These are phyloP conservation scores for Eucalyptus pumila DNA, from an alignment of 345 rosid species.

Conservation along the genomic window DNA sequence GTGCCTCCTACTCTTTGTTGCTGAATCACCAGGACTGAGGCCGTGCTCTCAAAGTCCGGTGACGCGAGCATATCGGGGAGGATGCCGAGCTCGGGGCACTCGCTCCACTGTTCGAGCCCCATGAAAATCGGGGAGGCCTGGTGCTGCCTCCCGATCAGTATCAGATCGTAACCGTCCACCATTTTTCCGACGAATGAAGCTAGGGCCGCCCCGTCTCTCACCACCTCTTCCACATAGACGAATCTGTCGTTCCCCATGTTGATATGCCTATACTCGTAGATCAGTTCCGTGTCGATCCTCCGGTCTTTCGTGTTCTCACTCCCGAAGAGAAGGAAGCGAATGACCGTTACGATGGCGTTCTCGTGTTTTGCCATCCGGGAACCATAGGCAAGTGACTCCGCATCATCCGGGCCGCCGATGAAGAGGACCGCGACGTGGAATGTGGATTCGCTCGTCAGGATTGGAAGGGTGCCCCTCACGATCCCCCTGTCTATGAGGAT, in stretches of 20 bases:
- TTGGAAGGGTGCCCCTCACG: not conserved
- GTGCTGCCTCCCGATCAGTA: constrained; percentile 24
- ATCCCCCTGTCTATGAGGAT: constrained; percentile 20
- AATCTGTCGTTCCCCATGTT: constrained; percentile 14
- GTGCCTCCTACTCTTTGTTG: constrained; percentile 6
- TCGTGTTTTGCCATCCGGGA: constrained; percentile 13
- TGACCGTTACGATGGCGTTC: constrained; percentile 9
- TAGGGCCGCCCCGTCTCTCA: constrained; percentile 10
- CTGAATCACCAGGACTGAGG: constrained; percentile 22
- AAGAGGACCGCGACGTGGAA: constrained; percentile 17
- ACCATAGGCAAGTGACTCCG: constrained; percentile 20
- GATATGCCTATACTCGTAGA: constrained; percentile 2
- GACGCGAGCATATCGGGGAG: constrained; percentile 35
- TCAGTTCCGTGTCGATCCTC: constrained; percentile 4
- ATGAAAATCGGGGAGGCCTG: constrained; percentile 1
- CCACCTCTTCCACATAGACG: constrained; percentile 12
- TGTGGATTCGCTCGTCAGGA: not conserved
- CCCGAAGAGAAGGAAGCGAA: constrained; percentile 22
- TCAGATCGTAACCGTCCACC: constrained; percentile 3
- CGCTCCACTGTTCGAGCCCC: constrained; percentile 31
- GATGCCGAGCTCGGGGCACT: constrained; percentile 35
- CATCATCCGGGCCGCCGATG: constrained; percentile 30
- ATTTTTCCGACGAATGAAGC: not conserved
- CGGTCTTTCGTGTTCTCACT: constrained; percentile 19
- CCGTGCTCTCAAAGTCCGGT: constrained; percentile 5